Conservation (phyloP, 1,284 basidiomycete species). For the Fomitopsis pinicola region DNA sequence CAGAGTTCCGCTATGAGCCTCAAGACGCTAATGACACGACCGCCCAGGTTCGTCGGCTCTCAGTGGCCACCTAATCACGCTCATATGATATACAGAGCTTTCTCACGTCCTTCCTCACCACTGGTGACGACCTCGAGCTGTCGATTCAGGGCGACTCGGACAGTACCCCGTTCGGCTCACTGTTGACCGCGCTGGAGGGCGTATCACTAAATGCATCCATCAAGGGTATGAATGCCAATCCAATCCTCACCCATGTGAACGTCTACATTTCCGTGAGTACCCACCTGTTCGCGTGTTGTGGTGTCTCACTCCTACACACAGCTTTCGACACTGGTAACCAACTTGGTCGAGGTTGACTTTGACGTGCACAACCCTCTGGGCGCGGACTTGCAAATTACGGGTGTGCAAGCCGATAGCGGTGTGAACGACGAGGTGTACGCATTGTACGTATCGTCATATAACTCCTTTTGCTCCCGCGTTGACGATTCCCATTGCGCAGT, state of each 20-base stretch:
- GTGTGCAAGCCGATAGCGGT: background rate
- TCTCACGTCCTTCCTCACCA: background rate
- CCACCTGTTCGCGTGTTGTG: background rate
- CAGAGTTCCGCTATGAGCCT: background rate
- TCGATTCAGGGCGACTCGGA: background rate
- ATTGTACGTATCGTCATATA: background rate
- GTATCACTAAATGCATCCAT: background rate
- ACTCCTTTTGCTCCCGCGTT: background rate
- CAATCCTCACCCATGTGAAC: background rate
- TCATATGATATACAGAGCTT: background rate
- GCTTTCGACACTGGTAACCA: background rate
- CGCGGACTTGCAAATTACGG: background rate
- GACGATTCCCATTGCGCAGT: background rate
- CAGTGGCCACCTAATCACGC: too few relatives aligned
- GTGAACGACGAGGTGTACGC: background rate
- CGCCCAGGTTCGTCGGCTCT: background rate
- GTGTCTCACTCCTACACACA: background rate
- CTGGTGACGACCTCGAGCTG: background rate
- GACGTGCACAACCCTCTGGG: background rate
- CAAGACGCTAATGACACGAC: background rate
- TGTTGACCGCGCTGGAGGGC: background rate
- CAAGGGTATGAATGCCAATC: background rate
- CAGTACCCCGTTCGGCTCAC: background rate
- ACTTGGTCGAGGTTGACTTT: background rate
- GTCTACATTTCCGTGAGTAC: background rate